Percentiles rank a stretch among this genome's conserved stretches.
These are phyloP conservation scores for Lanmaoa pseudosensibilis DNA, from an alignment of 768 basidiomycete species.

Conservation along the genomic window DNA sequence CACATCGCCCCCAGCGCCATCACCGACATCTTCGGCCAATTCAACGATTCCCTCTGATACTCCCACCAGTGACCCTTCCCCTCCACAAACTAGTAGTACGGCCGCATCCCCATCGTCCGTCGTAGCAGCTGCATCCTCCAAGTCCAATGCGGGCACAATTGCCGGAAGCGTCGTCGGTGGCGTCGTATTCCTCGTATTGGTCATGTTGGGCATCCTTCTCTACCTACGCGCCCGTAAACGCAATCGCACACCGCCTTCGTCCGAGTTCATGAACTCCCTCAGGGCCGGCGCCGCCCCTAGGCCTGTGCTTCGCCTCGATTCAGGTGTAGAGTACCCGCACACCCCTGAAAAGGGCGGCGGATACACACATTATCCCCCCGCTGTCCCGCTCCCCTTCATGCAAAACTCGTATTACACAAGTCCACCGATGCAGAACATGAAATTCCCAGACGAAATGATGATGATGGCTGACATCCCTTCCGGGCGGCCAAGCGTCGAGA, in stretches of 20 bases:
- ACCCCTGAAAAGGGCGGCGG: constrained; percentile 18
- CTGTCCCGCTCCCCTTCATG: constrained; percentile 13
- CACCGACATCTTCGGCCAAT: too few relatives aligned
- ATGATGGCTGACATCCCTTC: constrained; percentile 11
- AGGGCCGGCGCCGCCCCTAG: constrained; percentile 22
- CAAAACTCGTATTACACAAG: constrained; percentile 15
- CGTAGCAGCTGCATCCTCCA: constrained; percentile 14
- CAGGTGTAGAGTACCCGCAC: constrained; percentile 15
- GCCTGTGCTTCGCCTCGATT: constrained; percentile 31
- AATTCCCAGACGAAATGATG: constrained; percentile 15
- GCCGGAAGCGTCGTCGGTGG: constrained; percentile 57
- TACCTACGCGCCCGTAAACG: constrained; percentile 42
- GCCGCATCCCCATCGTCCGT: background rate
- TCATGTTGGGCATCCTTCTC: constrained; percentile 38
- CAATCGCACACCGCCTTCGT: constrained; percentile 53
- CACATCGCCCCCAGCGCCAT: background rate
- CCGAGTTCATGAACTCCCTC: constrained; percentile 50
- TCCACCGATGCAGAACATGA: constrained; percentile 9
- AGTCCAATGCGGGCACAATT: constrained; percentile 43
- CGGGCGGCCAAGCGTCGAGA: constrained; percentile 17
- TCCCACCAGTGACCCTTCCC: background rate
- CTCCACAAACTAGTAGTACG: background rate
- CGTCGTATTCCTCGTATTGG: constrained; percentile 39
- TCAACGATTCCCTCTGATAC: background rate
- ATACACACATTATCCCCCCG: background rate